Base-by-base conservation (phyloP, 2,329 filamentous ascomycete species). In the Xylariaceae sp. region DNA sequence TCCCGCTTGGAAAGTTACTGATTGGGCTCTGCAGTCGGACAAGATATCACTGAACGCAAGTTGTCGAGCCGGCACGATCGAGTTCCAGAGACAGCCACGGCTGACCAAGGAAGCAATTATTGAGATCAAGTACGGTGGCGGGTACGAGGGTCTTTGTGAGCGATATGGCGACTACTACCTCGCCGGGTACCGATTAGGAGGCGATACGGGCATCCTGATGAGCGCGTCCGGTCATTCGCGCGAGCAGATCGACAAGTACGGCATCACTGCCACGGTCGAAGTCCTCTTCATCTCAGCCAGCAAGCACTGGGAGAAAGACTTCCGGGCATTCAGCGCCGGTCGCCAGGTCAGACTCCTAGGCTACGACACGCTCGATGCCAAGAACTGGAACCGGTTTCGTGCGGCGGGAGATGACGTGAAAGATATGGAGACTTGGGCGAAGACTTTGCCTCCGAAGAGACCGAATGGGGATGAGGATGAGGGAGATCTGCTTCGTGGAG, bases 261-360 rank as follows among this genome's bases (percentile, higher is more conserved):
- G 36, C 16, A 20, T 40, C 18, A 40, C 36, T 9, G 36, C 36
- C 36, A 40, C 36, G 10, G 36, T 40, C 18, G 36, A 40, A 24
- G 36, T 40, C 36, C 36, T 40, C 36, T 40, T 40, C 20, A 20
- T 40, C 16, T 4, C 3, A 18, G 36, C 20, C n/a, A 40, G 36
- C 36, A 40, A 40, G 21, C 36, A 40, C 21, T 40, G 36, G 36
- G 36, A 40, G 36, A 40, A 40, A 40, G 36, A 40, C 36, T 40
- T 40, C 36, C 15, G 36, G 36, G 23, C 36, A 15, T 40, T 40
- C n/a, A 40, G 36, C 21, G 16, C 36, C 21, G 36, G 36, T 4
- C 36, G 36, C 21, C 36, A 40, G 23, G 36, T 40, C 2, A 40
- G 36, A 11, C 13, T 40, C 11, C 36, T 40, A 9, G 36, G 36